Evolutionary conservation across 202 grass and related monocot species (phyloP), one percentile per base, ranked within the genome.

Genomic region (Panicum hallii): DNA sequence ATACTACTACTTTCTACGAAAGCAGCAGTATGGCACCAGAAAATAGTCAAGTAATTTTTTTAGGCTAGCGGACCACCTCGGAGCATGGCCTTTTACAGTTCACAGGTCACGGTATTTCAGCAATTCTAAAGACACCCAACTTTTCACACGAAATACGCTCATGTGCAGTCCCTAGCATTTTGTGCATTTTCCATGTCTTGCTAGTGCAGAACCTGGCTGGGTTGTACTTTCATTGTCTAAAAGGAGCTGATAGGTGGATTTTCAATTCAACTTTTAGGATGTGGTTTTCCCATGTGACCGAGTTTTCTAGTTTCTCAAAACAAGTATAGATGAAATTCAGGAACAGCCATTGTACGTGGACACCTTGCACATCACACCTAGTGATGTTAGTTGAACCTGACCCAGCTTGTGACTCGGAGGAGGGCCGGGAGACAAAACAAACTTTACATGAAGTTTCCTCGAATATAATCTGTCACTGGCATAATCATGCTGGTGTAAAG

Each of bases 401-500:
- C 40, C 60, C 41, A 19, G 1, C 11, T 48, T 74, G 38, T 26
- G 56, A 58, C 42, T 74, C 13, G 22, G 32, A 49, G 3, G 80
- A 83, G 36, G 9, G 17, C n/a, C 20, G 43, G 69, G 45, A 14
- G 71, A 6, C 28, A 60, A 61, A 74, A 49, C 28, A 75, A 58
- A 57, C 58, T 62, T 62, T 13, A 55, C 49, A 67, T 44, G 22
- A 67, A 77, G 43, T 67, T 83, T 74, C n/a, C 64, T 68, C 23
- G 42, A 42, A 62, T 62, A 62, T 62, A 62, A 68, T 80, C 32
- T 64, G 50, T 74, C 60, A 74, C 78, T 71, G 48, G 73, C 83
- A 90, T 73, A 86, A 86, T 90, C 79, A 86, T 86, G 11, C 50
- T 67, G 57, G 74, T 79, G 67, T 90, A 86, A 90, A 89, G 87